A percentile compares a stretch with the other conserved stretches of the same genome.
Evolutionary conservation across 345 rosid species (phyloP).

Genomic region (Gossypium raimondii): DNA sequence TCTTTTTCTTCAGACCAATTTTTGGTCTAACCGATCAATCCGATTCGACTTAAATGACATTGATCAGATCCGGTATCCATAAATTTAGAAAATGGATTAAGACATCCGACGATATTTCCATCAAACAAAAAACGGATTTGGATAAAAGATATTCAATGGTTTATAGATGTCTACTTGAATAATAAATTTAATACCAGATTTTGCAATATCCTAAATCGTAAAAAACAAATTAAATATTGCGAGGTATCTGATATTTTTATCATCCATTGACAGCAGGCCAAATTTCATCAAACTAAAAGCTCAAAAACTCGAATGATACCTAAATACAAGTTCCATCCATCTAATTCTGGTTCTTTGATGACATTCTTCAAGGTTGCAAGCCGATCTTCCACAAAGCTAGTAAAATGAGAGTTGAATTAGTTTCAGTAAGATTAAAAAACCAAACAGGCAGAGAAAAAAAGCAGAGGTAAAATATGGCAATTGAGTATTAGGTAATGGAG

Average conservation of each 20-base stretch:
- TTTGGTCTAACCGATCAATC: no score
- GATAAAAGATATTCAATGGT: neutral
- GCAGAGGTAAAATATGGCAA: neutral
- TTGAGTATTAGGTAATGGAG: neutral
- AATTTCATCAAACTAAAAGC: neutral
- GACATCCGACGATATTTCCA: neutral
- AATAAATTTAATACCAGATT: neutral
- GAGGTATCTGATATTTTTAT: neutral
- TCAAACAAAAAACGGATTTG: neutral
- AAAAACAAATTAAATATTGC: neutral
- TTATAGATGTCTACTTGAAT: neutral
- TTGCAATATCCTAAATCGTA: neutral
- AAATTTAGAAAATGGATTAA: neutral
- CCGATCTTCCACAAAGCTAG: conserved; percentile 90
- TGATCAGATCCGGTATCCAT: neutral
- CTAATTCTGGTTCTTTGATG: conserved; percentile 74
- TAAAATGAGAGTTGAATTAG: conserved; percentile 9
- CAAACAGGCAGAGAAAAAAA: neutral
- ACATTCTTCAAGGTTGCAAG: conserved; percentile 88
- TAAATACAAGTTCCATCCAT: conserved; percentile 80
- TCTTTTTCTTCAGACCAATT: no score
- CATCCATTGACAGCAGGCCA: neutral
- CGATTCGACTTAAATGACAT: no score
- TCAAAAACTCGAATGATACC: conserved; percentile 28
- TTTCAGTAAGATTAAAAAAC: neutral